phyloP scores from a whole-genome alignment of 2,329 filamentous ascomycete species.

The Periglandula ipomoeae region DNA sequence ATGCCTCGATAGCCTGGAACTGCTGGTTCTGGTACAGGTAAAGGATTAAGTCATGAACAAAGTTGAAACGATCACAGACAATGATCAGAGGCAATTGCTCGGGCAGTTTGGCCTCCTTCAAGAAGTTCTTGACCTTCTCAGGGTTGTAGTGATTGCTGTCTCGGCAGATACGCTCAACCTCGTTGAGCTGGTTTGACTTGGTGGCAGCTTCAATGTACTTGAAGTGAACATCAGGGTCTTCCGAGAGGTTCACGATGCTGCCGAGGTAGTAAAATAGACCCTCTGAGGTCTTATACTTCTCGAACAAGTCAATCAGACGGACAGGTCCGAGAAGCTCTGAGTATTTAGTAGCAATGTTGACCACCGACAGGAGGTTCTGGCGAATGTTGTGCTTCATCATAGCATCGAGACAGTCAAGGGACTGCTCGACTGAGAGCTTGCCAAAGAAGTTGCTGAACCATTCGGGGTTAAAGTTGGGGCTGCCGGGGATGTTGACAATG shows the following conservation, averaged over 20 bases:
- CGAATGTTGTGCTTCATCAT: constrained; percentile 97
- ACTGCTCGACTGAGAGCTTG: constrained; percentile 89
- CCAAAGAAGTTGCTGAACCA: constrained; percentile 92
- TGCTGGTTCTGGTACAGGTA: constrained; percentile 99
- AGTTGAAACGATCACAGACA: constrained; percentile 98
- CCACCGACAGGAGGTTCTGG: constrained; percentile 89
- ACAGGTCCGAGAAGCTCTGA: constrained; percentile 87
- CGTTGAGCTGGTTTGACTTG: constrained; percentile 84
- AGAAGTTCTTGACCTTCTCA: constrained; percentile 97
- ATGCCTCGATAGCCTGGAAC: constrained; percentile 97
- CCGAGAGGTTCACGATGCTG: constrained; percentile 93
- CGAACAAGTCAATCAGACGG: constrained; percentile 82
- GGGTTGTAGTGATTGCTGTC: constrained; percentile 86
- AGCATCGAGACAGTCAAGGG: constrained; percentile 84
- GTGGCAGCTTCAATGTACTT: constrained; percentile 99
- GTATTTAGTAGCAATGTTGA: constrained; percentile 95
- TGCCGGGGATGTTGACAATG: constrained; percentile 69
- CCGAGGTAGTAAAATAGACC: constrained; percentile 98
- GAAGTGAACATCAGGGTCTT: constrained; percentile 94
- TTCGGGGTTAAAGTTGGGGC: constrained; percentile 79
- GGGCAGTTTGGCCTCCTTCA: constrained; percentile 87
- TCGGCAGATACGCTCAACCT: constrained; percentile 94
- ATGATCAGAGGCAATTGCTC: constrained; percentile 97
- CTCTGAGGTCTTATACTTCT: constrained; percentile 96
- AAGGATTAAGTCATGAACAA: constrained; percentile 91